These are phyloP conservation scores for Blumeria graminis DNA, from an alignment of 2,329 filamentous ascomycete genomes.

Conservation along the genomic window DNA sequence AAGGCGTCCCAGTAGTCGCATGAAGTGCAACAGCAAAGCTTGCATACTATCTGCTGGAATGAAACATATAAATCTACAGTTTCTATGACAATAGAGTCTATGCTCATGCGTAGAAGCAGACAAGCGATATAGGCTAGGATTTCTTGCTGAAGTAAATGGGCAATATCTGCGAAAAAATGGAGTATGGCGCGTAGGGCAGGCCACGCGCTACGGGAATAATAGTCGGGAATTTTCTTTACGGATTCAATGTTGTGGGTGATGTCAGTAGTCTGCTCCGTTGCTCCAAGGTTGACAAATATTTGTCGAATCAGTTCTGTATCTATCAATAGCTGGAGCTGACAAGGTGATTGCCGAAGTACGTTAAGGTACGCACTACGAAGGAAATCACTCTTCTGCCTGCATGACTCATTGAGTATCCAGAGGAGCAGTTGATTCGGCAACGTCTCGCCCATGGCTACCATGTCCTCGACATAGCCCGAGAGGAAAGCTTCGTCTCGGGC, in stretches of 20 bases:
- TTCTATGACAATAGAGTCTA: conserved; percentile 25
- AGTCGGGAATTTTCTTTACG: conserved; percentile 4
- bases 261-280: conserved; percentile 21
- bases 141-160: conserved; percentile 11
- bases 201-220: conserved; percentile 12
- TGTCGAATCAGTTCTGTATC: conserved; percentile 22
- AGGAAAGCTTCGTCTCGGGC: conserved; percentile 33
- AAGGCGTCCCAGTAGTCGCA: conserved; percentile 16
- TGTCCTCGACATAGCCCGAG: conserved; percentile 34
- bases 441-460: conserved; percentile 20
- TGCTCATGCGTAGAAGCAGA: conserved; percentile 28
- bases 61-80: conserved; percentile 19
- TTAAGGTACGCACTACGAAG: conserved; percentile 36
- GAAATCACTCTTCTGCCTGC: conserved; percentile 27
- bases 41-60: conserved; percentile 21
- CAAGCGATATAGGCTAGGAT: conserved; percentile 18
- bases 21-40: conserved; percentile 21
- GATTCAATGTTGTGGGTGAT: conserved; percentile 8
- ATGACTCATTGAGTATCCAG: conserved; percentile 40
- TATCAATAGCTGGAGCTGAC: conserved; percentile 22
- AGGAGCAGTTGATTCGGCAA: conserved; percentile 39
- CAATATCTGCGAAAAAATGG: conserved; percentile 6
- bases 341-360: conserved; percentile 21
- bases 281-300: conserved; percentile 35
- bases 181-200: conserved; percentile 9